These are phyloP conservation scores for Penicillium tannophilum DNA, from an alignment of 495 filamentous ascomycete genomes.

Conservation along the genomic window DNA sequence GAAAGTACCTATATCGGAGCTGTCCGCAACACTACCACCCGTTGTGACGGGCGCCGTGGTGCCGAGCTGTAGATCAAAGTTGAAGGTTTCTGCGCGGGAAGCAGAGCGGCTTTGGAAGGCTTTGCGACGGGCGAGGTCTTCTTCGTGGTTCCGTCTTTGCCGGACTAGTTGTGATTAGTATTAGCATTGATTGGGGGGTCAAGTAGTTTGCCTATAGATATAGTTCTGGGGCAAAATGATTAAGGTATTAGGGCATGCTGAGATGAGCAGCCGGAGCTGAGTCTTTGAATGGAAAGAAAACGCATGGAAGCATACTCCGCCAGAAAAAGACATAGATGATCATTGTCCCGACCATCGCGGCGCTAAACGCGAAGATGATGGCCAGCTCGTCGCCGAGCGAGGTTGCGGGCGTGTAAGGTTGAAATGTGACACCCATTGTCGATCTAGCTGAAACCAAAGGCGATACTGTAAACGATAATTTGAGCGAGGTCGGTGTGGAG, in stretches of 20 bases:
- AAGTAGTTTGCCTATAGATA: too few relatives aligned
- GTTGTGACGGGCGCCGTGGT: conserved; percentile 18
- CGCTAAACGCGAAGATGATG: conserved; percentile 45
- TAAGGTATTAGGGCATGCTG: too few relatives aligned
- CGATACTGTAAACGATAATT: neutral
- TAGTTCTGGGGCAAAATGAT: too few relatives aligned
- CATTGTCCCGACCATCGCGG: conserved; percentile 40
- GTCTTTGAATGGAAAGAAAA: neutral
- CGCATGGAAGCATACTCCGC: conserved; percentile 28
- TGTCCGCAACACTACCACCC: conserved; percentile 4
- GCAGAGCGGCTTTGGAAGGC: conserved; percentile 27
- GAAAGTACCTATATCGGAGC: neutral
- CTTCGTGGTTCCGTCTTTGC: conserved; percentile 29
- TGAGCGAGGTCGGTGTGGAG: neutral
- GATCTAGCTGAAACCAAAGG: neutral
- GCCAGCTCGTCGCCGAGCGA: conserved; percentile 45
- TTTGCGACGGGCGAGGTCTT: conserved; percentile 40
- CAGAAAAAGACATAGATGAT: conserved; percentile 41
- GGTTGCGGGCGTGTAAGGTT: conserved; percentile 32
- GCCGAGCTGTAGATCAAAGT: conserved; percentile 11
- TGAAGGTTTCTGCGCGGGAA: conserved; percentile 9
- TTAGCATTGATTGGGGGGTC: neutral
- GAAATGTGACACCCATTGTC: conserved; percentile 17
- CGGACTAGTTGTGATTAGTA: conserved; percentile 8
- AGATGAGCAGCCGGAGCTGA: neutral